These are phyloP conservation scores for Thuidium tamariscinum DNA, from an alignment of 225 moss, liverwort and hornwort genomes.

Conservation along the genomic window DNA sequence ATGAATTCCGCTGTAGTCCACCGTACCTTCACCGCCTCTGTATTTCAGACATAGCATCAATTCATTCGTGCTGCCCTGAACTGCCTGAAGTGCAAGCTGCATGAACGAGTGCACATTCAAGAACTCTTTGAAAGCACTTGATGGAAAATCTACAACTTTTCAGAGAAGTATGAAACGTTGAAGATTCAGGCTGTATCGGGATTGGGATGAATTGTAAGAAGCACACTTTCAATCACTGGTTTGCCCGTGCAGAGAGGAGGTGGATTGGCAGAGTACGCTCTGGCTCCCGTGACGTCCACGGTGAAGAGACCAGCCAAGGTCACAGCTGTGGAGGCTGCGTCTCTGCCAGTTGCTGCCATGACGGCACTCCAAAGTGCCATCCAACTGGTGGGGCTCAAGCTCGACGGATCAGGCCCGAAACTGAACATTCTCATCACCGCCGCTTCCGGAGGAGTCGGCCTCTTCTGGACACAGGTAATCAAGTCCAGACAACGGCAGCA, in stretches of 20 bases:
- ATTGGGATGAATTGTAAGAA: neutral
- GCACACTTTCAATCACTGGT: neutral
- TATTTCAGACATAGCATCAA: neutral
- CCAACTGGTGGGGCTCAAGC: slow-evolving; percentile 39
- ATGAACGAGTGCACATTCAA: neutral
- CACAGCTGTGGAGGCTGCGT: slow-evolving; percentile 50
- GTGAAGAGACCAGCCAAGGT: slow-evolving; percentile 41
- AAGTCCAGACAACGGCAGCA: neutral
- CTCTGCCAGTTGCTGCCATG: slow-evolving; percentile 58
- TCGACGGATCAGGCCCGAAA: slow-evolving; percentile 62
- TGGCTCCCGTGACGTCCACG: slow-evolving; percentile 36
- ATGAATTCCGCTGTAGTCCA: neutral
- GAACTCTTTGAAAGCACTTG: neutral
- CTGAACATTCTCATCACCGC: slow-evolving; percentile 54
- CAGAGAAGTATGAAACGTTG: neutral
- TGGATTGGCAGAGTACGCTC: slow-evolving; percentile 56
- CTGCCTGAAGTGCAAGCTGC: neutral
- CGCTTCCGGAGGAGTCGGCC: slow-evolving; percentile 74
- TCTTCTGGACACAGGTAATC: slow-evolving; percentile 63
- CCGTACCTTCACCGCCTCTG: neutral
- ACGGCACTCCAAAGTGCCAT: slow-evolving; percentile 56
- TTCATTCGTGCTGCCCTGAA: neutral
- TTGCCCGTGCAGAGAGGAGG: slow-evolving; percentile 23
- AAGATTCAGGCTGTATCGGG: neutral
- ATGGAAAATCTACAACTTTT: neutral